These are phyloP conservation scores for Rhodotorula graminis DNA, from an alignment of 768 basidiomycete genomes.

Conservation along the genomic window DNA sequence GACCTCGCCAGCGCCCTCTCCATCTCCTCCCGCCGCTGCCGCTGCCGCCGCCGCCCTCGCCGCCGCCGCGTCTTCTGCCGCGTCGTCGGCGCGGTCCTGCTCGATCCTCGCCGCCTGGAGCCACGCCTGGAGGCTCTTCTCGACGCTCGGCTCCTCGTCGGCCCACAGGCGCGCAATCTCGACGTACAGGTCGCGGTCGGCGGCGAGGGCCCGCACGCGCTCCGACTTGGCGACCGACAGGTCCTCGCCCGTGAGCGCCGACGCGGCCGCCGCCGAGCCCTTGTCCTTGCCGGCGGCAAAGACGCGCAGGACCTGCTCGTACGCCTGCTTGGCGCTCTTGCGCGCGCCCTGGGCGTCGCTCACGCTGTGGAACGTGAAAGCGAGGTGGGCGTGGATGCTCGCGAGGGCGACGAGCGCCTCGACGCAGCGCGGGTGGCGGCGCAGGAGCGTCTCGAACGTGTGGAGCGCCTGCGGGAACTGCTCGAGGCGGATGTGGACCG, in stretches of 20 bases:
- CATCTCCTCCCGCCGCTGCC: constrained; percentile 4
- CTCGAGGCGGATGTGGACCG: constrained; percentile 77
- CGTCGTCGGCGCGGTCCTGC: constrained; percentile 39
- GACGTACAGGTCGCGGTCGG: constrained; percentile 78
- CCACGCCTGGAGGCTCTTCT: constrained; percentile 67
- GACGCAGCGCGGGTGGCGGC: constrained; percentile 55
- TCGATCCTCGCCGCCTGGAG: constrained; percentile 55
- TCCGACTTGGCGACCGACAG: constrained; percentile 20
- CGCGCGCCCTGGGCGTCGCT: constrained; percentile 70
- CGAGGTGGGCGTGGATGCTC: constrained; percentile 78
- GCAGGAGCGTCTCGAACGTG: constrained; percentile 70
- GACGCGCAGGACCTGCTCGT: constrained; percentile 67
- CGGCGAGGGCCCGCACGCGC: constrained; percentile 32
- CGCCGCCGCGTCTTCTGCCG: constrained; percentile 31
- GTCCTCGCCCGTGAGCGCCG: neutral
- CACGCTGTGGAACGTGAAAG: constrained; percentile 58
- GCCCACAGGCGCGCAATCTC: constrained; percentile 89
- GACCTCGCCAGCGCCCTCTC: too few species aligned
- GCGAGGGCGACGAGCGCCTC: constrained; percentile 88
- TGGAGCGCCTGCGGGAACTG: constrained; percentile 80
- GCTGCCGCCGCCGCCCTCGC: constrained; percentile 15
- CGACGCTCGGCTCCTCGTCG: constrained; percentile 60
- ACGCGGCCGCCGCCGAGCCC: neutral
- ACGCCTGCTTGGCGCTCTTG: constrained; percentile 69
- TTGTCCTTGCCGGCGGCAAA: constrained; percentile 50